These are phyloP conservation scores for Raphidocelis subcapitata DNA, from an alignment of 139 green algal genomes.

Conservation along the genomic window DNA sequence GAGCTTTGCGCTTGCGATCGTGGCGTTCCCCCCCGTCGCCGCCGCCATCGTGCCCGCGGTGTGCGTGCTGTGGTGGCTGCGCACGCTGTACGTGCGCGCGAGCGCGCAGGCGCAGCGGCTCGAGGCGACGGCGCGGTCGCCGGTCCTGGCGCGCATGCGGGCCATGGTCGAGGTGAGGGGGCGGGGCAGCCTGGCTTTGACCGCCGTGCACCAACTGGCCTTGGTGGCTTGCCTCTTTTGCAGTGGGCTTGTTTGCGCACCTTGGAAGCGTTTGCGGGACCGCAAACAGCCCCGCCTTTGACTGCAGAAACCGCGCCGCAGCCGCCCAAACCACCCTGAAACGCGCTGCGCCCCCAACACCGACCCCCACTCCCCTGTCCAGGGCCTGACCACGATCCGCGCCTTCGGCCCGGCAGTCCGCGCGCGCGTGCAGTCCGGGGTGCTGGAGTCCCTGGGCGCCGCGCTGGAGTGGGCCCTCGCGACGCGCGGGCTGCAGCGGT, in stretches of 20 bases:
- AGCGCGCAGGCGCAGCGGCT: conserved; percentile 86
- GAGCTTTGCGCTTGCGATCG: conserved; percentile 32
- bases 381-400: conserved; percentile 87
- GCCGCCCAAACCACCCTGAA: no score
- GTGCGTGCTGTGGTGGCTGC: conserved; percentile 43
- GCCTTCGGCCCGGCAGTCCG: conserved; percentile 64
- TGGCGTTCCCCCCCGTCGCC: conserved; percentile 69
- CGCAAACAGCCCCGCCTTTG: no score
- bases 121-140: conserved; percentile 75
- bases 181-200: no score
- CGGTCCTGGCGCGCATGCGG: conserved; percentile 79
- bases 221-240: no score
- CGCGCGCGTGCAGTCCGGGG: conserved; percentile 34
- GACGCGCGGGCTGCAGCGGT: conserved; percentile 50
- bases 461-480: conserved; percentile 55
- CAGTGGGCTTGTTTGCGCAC: no score
- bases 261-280: no score
- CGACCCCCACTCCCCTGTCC: background rate
- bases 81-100: conserved; percentile 57
- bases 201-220: no score
- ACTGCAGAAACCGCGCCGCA: no score
- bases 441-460: conserved; percentile 32
- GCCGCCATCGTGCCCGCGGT: conserved; percentile 63
- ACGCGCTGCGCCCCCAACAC: no score
- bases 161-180: conserved; percentile 40